Conservation (phyloP, 148 eudicot species). For the Spergularia marina region DNA sequence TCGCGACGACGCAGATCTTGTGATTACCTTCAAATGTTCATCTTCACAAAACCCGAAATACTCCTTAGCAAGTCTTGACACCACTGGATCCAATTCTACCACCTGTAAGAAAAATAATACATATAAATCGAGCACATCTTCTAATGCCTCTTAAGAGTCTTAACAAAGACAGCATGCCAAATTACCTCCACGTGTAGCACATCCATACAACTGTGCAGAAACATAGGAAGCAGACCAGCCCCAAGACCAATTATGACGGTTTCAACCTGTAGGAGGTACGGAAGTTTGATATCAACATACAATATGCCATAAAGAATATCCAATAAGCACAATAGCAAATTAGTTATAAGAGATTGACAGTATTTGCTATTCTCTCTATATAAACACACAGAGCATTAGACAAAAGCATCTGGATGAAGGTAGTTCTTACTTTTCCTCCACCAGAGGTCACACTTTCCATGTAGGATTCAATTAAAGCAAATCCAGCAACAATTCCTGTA, state of each 20-base stretch:
- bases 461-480: constrained; percentile 59
- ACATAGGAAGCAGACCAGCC: constrained; percentile 95
- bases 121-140: constrained; percentile 18
- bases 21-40: constrained; percentile 63
- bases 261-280: constrained; percentile 46
- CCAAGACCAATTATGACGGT: constrained; percentile 90
- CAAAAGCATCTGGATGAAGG: neutral
- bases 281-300: neutral
- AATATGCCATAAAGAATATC: neutral
- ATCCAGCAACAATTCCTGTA: constrained; percentile 78
- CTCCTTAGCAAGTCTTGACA: constrained; percentile 60
- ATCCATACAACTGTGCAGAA: constrained; percentile 63
- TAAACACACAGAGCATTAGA: neutral
- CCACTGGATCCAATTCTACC: constrained; percentile 85
- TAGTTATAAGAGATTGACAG: neutral
- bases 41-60: constrained; percentile 76
- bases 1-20: neutral
- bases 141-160: neutral
- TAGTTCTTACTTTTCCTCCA: constrained; percentile 50
- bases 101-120: constrained; percentile 43
- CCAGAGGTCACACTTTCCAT: constrained; percentile 47
- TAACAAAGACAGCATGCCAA: constrained; percentile 10
- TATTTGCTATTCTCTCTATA: neutral
- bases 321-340: neutral
- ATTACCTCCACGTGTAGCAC: constrained; percentile 63